phyloP scores from a whole-genome alignment of 345 rosid species.

The Salix udensis region DNA sequence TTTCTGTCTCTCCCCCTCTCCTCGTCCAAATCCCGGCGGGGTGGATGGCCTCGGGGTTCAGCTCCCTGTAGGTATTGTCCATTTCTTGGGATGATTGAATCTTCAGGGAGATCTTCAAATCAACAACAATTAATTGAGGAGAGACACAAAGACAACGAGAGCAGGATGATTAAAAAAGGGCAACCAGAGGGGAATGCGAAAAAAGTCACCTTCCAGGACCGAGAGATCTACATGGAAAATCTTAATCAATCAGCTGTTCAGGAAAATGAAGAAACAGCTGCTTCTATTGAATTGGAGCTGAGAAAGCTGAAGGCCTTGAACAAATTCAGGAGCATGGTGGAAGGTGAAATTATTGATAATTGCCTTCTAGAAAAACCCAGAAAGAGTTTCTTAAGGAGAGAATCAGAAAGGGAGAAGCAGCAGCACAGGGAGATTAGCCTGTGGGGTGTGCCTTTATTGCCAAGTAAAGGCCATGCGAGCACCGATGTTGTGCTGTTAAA shows the following conservation, averaged over 20 bases:
- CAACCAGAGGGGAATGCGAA: neutral
- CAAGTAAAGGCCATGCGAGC: constrained; percentile 48
- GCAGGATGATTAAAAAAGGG: neutral
- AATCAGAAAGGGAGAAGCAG: neutral
- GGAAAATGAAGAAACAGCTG: constrained; percentile 1
- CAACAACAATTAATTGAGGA: neutral
- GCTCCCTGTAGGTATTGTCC: neutral
- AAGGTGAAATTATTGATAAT: constrained; percentile 46
- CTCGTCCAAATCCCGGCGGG: neutral
- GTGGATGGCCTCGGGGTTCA: neutral
- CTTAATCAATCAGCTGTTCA: neutral
- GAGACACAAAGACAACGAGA: neutral
- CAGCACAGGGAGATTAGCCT: constrained; percentile 30
- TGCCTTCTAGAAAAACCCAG: constrained; percentile 29
- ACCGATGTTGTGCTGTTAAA: constrained; percentile 44
- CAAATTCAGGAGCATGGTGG: constrained; percentile 40
- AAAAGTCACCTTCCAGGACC: neutral
- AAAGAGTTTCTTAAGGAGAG: neutral
- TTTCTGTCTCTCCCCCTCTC: neutral
- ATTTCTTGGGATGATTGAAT: neutral
- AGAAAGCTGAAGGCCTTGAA: constrained; percentile 37
- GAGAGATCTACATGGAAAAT: neutral
- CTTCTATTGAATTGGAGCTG: constrained; percentile 19
- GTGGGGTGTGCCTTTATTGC: constrained; percentile 60
- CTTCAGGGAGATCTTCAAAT: no score